Conservation (phyloP, 139 green algal genomes). For the Gonium pectorale region DNA sequence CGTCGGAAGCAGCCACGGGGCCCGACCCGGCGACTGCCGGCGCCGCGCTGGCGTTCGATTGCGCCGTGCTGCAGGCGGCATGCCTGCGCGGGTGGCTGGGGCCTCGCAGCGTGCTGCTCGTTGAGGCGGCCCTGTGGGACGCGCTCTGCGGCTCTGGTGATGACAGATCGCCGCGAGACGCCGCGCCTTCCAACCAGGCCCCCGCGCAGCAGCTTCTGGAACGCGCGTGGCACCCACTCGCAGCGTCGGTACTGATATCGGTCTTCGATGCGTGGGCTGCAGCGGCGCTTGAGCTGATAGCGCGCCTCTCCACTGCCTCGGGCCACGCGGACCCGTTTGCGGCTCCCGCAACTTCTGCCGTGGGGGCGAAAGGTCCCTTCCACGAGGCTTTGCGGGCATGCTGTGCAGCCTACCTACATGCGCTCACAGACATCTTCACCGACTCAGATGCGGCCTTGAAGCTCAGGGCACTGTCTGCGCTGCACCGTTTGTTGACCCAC, state of each 20-base stretch:
- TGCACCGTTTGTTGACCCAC: background rate
- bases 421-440: background rate
- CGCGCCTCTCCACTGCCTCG: too few species aligned
- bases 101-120: background rate
- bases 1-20: background rate
- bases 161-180: background rate
- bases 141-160: background rate
- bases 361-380: too few species aligned
- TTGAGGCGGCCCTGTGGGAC: background rate
- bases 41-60: background rate
- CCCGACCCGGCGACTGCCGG: background rate
- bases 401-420: background rate
- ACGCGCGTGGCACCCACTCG: too few species aligned
- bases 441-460: background rate
- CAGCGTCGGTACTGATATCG: too few species aligned
- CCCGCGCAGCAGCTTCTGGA: too few species aligned
- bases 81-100: conserved; percentile 1
- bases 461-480: background rate
- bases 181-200: too few species aligned
- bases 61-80: conserved; percentile 20
- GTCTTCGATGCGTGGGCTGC: too few species aligned
- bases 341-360: too few species aligned
- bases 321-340: too few species aligned
- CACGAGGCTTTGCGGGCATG: background rate
- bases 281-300: too few species aligned